Conservation (phyloP, 257 asterid species). For the Scutellaria minor region DNA sequence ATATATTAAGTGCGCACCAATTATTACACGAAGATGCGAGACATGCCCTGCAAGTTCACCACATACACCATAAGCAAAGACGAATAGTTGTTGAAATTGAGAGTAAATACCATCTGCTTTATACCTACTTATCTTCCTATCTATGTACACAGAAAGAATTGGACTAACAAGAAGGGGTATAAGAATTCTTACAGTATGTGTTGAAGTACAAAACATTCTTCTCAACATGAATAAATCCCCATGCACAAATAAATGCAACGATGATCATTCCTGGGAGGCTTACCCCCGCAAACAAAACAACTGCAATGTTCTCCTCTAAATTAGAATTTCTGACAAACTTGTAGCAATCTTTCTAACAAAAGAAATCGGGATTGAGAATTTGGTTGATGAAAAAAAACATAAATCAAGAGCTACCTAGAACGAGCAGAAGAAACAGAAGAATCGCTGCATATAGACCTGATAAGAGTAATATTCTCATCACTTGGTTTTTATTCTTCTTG, state of each 20-base stretch:
- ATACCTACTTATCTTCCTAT: too few relatives aligned
- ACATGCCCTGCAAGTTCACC: background rate
- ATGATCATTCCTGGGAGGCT: background rate
- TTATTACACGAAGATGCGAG: background rate
- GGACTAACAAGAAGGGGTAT: background rate
- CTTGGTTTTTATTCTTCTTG: too few relatives aligned
- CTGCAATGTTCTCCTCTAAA: background rate
- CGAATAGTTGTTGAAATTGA: background rate
- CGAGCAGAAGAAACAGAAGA: too few relatives aligned
- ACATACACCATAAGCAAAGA: background rate
- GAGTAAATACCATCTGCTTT: background rate
- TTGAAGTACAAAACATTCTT: background rate
- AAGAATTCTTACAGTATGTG: background rate
- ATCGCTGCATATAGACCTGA: too few relatives aligned
- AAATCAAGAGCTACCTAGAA: background rate
- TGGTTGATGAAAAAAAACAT: too few relatives aligned
- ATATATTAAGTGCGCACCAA: background rate
- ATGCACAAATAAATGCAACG: background rate
- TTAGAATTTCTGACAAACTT: background rate
- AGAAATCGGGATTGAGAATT: background rate
- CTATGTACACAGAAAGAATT: background rate
- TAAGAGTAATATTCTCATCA: too few relatives aligned
- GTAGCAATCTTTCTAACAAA: background rate
- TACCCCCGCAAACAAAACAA: background rate
- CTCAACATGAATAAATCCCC: background rate